Conservation (phyloP, 331 rosid genomes). For the Phaseolus coccineus region DNA sequence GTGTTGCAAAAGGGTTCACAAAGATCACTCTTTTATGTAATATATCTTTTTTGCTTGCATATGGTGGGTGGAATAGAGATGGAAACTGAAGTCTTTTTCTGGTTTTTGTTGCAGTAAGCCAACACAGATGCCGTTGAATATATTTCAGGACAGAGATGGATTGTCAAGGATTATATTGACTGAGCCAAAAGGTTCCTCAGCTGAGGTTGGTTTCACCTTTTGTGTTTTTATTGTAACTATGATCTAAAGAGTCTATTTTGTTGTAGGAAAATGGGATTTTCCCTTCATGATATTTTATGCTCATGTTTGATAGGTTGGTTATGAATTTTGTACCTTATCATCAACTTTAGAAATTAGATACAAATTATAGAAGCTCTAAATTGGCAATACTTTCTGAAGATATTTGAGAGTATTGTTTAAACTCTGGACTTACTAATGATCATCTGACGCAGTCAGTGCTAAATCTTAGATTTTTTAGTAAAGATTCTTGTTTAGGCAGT, state of each 20-base stretch:
- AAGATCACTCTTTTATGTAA: constrained; percentile 33
- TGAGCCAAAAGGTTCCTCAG: constrained; percentile 75
- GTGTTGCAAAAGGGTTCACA: constrained; percentile 34
- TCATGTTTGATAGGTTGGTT: constrained; percentile 14
- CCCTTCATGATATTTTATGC: background rate
- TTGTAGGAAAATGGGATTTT: background rate
- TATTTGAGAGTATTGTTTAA: background rate
- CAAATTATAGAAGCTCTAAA: background rate
- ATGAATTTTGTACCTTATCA: background rate
- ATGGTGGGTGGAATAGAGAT: background rate
- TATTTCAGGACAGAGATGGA: constrained; percentile 59
- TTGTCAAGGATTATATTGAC: constrained; percentile 62
- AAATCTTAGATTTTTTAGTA: background rate
- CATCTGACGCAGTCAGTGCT: constrained; percentile 11
- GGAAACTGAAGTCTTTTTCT: constrained; percentile 36
- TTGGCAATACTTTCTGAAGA: background rate
- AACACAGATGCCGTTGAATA: constrained; percentile 62
- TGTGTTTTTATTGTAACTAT: background rate
- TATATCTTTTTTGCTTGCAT: constrained; percentile 3
- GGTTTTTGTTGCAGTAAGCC: constrained; percentile 39
- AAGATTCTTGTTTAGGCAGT: constrained; percentile 3
- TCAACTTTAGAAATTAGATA: constrained; percentile 8
- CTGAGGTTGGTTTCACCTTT: constrained; percentile 57
- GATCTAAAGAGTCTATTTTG: constrained; percentile 29
- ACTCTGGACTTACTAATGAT: constrained; percentile 13